Evolutionary conservation across 2,329 filamentous ascomycete species (phyloP).

Genomic region (Epichloe scottii): DNA sequence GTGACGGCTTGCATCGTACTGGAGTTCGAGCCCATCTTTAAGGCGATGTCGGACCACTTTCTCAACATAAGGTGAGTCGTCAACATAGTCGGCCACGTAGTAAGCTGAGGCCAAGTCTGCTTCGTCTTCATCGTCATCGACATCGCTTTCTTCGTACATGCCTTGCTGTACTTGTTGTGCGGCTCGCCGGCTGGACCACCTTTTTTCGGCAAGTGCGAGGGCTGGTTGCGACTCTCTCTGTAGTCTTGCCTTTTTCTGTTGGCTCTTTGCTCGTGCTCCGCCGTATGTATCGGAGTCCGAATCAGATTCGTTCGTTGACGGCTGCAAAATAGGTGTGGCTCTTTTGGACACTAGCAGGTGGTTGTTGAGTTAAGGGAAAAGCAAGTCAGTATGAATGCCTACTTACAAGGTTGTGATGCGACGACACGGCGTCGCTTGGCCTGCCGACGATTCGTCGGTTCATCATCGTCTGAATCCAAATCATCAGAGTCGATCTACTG

Average conservation of each 20-base stretch:
- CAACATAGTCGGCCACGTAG: constrained; percentile 56
- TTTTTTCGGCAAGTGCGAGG: constrained; percentile 63
- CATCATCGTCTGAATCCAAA: constrained; percentile 61
- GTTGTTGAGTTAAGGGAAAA: background rate
- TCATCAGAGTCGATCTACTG: constrained; percentile 40
- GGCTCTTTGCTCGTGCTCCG: constrained; percentile 55
- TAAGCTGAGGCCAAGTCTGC: constrained; percentile 47
- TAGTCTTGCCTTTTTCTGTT: constrained; percentile 66
- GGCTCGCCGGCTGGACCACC: constrained; percentile 80
- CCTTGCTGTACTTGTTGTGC: constrained; percentile 58
- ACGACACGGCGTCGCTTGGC: constrained; percentile 58
- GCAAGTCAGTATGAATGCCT: background rate
- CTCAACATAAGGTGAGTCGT: constrained; percentile 78
- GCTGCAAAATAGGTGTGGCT: constrained; percentile 40
- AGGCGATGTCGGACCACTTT: constrained; percentile 78
- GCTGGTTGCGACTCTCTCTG: constrained; percentile 56
- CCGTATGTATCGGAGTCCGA: constrained; percentile 71
- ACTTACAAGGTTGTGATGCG: constrained; percentile 50
- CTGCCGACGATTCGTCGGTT: constrained; percentile 42
- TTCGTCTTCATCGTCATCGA: constrained; percentile 53
- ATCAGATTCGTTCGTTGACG: constrained; percentile 48
- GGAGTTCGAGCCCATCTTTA: constrained; percentile 51
- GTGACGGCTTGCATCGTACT: constrained; percentile 46
- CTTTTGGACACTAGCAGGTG: constrained; percentile 42
- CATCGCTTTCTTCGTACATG: constrained; percentile 54